A percentile compares a stretch with the other conserved stretches of the same genome.
Conservation (phyloP, 768 basidiomycete species). For the Cystofilobasidium ferigula region DNA sequence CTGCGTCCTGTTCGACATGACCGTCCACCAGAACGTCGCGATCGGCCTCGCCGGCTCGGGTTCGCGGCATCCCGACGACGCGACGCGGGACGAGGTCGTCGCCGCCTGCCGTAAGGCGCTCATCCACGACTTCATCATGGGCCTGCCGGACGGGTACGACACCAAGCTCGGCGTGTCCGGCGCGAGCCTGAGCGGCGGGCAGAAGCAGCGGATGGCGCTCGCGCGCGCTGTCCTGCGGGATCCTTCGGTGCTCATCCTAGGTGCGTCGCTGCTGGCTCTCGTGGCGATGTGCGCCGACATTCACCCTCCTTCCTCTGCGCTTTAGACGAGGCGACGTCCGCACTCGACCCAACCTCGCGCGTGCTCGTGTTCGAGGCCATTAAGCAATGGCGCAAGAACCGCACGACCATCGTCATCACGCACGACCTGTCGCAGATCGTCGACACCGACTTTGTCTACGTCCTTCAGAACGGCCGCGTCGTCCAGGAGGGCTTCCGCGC, state of each 20-base stretch:
- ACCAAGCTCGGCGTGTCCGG: conserved; percentile 66
- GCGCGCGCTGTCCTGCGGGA: conserved; percentile 75
- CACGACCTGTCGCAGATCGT: conserved; percentile 83
- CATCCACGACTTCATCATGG: conserved; percentile 73
- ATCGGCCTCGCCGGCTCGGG: conserved; percentile 53
- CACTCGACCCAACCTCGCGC: conserved; percentile 72
- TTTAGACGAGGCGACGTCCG: conserved; percentile 46
- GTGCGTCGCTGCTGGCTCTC: conserved; percentile 44
- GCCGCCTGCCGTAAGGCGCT: conserved; percentile 73
- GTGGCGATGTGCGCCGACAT: conserved; percentile 3
- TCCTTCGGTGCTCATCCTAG: conserved; percentile 79
- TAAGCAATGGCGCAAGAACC: conserved; percentile 58
- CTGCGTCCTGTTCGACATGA: conserved; percentile 63
- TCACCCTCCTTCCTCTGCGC: neutral
- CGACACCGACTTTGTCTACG: conserved; percentile 74
- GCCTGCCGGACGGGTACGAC: conserved; percentile 79
- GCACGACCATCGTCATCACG: conserved; percentile 86
- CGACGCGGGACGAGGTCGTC: conserved; percentile 58
- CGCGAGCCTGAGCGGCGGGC: conserved; percentile 64
- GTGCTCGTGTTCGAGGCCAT: conserved; percentile 62
- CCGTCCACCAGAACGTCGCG: conserved; percentile 74
- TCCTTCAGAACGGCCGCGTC: conserved; percentile 66
- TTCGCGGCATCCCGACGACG: conserved; percentile 43
- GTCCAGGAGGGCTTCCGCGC: conserved; percentile 77
- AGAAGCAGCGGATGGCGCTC: conserved; percentile 79